Percentiles rank a stretch among this genome's conserved stretches.
Evolutionary conservation across 2,329 filamentous ascomycete species (phyloP).

Genomic region (Penicillium sp.): DNA sequence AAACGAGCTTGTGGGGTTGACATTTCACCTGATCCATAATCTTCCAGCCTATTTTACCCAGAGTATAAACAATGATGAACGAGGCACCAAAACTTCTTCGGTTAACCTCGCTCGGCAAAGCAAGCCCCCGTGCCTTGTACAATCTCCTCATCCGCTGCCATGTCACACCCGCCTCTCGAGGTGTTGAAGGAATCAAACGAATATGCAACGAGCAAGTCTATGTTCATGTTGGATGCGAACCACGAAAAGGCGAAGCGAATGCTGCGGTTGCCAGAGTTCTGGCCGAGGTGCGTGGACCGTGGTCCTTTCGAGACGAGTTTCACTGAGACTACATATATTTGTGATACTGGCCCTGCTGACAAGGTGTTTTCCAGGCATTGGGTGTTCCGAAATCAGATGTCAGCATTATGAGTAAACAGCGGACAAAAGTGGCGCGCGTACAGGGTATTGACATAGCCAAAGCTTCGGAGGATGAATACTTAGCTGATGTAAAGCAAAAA

Average conservation of each 20-base stretch:
- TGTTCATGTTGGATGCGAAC: slow-evolving; percentile 62
- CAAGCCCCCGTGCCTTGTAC: slow-evolving; percentile 15
- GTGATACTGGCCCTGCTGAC: not conserved
- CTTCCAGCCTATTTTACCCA: not conserved
- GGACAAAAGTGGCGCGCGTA: slow-evolving; percentile 57
- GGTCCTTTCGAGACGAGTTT: not conserved
- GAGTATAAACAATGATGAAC: not conserved
- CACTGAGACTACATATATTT: not conserved
- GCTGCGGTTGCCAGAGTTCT: slow-evolving; percentile 61
- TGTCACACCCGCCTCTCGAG: slow-evolving; percentile 62
- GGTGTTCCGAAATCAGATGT: slow-evolving; percentile 61
- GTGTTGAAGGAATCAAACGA: slow-evolving; percentile 57
- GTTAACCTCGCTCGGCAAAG: not conserved
- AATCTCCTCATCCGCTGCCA: slow-evolving; percentile 61
- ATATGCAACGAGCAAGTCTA: slow-evolving; percentile 58
- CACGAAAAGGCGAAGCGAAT: slow-evolving; percentile 66
- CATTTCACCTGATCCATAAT: not conserved
- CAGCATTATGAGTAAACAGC: slow-evolving; percentile 58
- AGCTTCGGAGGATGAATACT: slow-evolving; percentile 29
- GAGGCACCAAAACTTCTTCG: not conserved
- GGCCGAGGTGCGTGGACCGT: slow-evolving; percentile 48
- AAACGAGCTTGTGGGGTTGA: too few species aligned
- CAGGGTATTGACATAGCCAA: slow-evolving; percentile 25
- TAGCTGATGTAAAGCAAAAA: slow-evolving; percentile 18
- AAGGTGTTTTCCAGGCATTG: slow-evolving; percentile 44